Evolutionary conservation across 192 early-diverging fungal species (phyloP).

Genomic region (Phlyctochytrium arcticum): DNA sequence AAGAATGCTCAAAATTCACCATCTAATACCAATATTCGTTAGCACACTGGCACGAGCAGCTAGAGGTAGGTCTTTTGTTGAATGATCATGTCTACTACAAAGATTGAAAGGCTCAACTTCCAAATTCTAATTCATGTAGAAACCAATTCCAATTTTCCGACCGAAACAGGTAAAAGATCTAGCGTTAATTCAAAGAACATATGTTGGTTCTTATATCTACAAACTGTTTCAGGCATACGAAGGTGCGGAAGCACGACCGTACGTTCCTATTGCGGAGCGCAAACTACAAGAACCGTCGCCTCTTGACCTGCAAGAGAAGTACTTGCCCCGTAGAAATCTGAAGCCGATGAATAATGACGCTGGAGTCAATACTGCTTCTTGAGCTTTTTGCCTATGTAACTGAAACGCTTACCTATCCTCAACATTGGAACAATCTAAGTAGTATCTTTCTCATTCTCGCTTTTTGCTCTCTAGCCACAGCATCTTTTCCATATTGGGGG

Average conservation of each 20-base stretch:
- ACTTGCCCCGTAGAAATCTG: slow-evolving; percentile 5
- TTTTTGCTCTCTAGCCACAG: slow-evolving; percentile 33
- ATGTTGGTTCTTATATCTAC: slow-evolving; percentile 6
- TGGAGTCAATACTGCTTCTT: not conserved
- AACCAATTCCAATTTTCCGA: slow-evolving; percentile 56
- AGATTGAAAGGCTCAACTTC: not conserved
- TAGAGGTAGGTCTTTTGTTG: slow-evolving; percentile 26
- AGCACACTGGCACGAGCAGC: slow-evolving; percentile 61
- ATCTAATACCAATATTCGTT: not conserved
- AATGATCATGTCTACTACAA: not conserved
- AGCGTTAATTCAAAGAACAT: not conserved
- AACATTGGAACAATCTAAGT: not conserved
- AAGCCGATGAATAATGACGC: slow-evolving; percentile 1
- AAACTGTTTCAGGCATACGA: slow-evolving; percentile 35
- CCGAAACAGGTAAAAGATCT: slow-evolving; percentile 47
- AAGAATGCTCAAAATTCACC: too few species aligned
- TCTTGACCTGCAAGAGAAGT: slow-evolving; percentile 12
- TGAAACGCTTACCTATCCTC: not conserved
- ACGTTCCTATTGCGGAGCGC: slow-evolving; percentile 32
- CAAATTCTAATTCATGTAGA: not conserved
- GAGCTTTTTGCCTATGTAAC: not conserved
- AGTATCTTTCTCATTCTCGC: slow-evolving; percentile 23
- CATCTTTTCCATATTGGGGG: too few species aligned
- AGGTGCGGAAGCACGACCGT: slow-evolving; percentile 39
- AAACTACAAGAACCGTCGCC: not conserved